These are phyloP conservation scores for Penicillium sp. DNA, from an alignment of 2,329 filamentous ascomycete species.

Conservation along the genomic window DNA sequence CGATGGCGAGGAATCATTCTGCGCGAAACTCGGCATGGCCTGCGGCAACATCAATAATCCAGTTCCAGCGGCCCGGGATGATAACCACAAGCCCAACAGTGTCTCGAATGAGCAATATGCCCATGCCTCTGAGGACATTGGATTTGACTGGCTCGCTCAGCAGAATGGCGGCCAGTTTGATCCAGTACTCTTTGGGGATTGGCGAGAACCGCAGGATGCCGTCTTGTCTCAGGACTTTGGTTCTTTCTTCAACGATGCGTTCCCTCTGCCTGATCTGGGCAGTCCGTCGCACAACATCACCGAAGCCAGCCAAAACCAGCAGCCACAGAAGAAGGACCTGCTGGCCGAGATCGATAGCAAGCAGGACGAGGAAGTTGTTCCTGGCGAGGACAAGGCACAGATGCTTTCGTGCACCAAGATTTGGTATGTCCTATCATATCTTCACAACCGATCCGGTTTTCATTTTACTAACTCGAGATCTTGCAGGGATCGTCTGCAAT, in stretches of 20 bases:
- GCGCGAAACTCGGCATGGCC: constrained; percentile 44
- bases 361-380: constrained; percentile 65
- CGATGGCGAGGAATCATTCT: constrained; percentile 47
- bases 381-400: constrained; percentile 58
- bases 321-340: constrained; percentile 62
- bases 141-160: constrained; percentile 67
- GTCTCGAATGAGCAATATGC: constrained; percentile 28
- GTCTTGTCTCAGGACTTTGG: constrained; percentile 71
- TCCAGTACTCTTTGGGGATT: constrained; percentile 85
- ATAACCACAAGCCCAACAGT: constrained; percentile 28
- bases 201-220: constrained; percentile 84
- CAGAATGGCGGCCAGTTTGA: constrained; percentile 87
- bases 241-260: constrained; percentile 70
- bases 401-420: constrained; percentile 86
- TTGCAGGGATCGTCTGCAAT: constrained; percentile 80
- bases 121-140: constrained; percentile 21
- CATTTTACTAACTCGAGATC: neutral
- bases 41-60: constrained; percentile 48
- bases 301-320: constrained; percentile 33
- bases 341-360: constrained; percentile 71
- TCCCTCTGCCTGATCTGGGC: constrained; percentile 71
- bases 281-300: constrained; percentile 69
- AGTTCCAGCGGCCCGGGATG: constrained; percentile 38
- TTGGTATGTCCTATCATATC: constrained; percentile 74
- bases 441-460: too few relatives aligned